phyloP scores from a whole-genome alignment of 371 early-diverging fungal species.

The Lichtheimia ornata region DNA sequence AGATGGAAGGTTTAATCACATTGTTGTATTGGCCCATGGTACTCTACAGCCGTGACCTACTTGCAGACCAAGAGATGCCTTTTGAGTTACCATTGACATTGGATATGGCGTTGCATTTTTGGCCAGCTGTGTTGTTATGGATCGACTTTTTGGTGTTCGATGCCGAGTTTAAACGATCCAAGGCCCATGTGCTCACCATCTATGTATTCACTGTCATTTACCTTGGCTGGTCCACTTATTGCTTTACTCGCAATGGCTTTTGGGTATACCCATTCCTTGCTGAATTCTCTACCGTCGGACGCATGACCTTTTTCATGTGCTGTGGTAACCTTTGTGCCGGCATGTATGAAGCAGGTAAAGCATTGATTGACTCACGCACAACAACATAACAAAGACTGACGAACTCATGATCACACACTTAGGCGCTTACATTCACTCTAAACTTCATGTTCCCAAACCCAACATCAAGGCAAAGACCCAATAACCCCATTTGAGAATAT shows the following conservation, averaged over 20 bases:
- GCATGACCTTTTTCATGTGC: constrained; percentile 18
- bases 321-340: constrained; percentile 19
- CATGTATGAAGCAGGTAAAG: constrained; percentile 30
- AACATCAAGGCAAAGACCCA: not conserved
- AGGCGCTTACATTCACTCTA: constrained; percentile 5
- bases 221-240: constrained; percentile 22
- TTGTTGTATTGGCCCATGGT: constrained; percentile 31
- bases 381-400: not conserved
- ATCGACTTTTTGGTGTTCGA: constrained; percentile 28
- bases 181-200: constrained; percentile 16
- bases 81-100: constrained; percentile 18
- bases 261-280: constrained; percentile 31
- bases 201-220: constrained; percentile 22
- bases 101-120: constrained; percentile 29
- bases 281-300: constrained; percentile 14
- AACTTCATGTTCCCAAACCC: constrained; percentile 1
- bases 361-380: not conserved
- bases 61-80: constrained; percentile 17
- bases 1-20: constrained; percentile 31
- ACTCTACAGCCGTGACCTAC: constrained; percentile 15
- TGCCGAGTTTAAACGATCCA: constrained; percentile 21
- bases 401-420: too few relatives aligned
- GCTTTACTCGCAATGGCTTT: constrained; percentile 23
- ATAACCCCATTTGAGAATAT: not conserved
- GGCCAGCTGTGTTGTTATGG: constrained; percentile 28